Base-by-base conservation (phyloP, 345 rosid species). In the Alliaria petiolata region DNA sequence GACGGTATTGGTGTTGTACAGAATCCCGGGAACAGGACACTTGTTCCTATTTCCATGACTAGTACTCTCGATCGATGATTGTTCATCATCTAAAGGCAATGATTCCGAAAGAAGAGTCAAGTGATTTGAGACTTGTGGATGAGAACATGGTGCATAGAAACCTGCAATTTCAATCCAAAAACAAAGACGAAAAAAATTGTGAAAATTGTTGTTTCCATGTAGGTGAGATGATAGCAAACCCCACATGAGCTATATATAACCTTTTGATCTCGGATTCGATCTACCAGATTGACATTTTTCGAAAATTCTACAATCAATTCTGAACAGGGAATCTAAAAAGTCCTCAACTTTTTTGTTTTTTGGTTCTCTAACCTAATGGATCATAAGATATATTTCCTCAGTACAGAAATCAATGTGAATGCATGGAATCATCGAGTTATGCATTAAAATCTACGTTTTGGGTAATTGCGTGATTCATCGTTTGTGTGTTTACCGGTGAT, bases 1-100 rank as follows among this genome's bases (percentile, higher is more conserved):
- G 39, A 88, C 38, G 1, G 99, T 95, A 67, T 95, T 95, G 2
- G 90, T 83, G 65, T 95, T 91, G 76, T 88, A 86, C 28, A 95
- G 80, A 56, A 72, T 80, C 36, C 97, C 97, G 0, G 96, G 96
- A 66, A 88, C 88, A 65, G 87, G 80, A 76, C 97, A 95, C 74
- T 78, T 83, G 40, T 86, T 91, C 69, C 96, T 84, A 71, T 87
- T 95, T 8, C 97, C 88, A 6, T 60, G 77, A 71, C 67, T 58
- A 45, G 42, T 36, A 30, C 74, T 71, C 1, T 76, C 43, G 4
- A 30, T 19, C 28, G 64, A 72, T 17, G 84, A 84, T 44, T 69
- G 79, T 58, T 68, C 75, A 53, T 84, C 85, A 55, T 83, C 80
- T 11, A 69, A 63, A 2, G 82, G 89, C 71, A 93, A 74, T 31